A percentile compares a stretch with the other conserved stretches of the same genome.
phyloP scores from a whole-genome alignment of 116 monocot species.

The Iris pallida region DNA sequence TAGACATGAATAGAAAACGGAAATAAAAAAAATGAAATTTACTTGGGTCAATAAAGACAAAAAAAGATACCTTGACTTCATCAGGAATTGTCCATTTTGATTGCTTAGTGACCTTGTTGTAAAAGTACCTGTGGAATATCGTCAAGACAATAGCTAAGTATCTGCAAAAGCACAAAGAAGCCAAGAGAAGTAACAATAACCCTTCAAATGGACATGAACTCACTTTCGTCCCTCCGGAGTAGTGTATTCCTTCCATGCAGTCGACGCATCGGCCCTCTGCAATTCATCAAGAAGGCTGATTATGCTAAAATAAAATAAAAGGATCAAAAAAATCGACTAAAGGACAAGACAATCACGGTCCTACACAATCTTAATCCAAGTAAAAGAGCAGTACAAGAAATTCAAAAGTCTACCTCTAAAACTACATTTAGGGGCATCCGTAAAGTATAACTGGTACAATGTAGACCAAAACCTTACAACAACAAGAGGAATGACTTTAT shows the following conservation, averaged over 20 bases:
- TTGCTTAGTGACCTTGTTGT: slow-evolving; percentile 85
- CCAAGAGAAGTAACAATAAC: not conserved
- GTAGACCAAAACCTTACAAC: too few relatives aligned
- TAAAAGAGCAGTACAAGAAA: too few relatives aligned
- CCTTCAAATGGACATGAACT: slow-evolving; percentile 6
- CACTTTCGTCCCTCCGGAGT: slow-evolving; percentile 77
- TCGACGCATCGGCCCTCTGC: slow-evolving; percentile 90
- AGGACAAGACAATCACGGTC: too few relatives aligned
- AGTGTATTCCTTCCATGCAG: slow-evolving; percentile 87
- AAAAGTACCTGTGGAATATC: slow-evolving; percentile 64
- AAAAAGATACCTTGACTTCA: slow-evolving; percentile 72
- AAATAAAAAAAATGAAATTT: not conserved
- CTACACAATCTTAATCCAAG: too few relatives aligned
- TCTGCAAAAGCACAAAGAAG: not conserved
- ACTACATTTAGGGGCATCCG: too few relatives aligned
- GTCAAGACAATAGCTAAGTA: not conserved
- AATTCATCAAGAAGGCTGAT: slow-evolving; percentile 8
- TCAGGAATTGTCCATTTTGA: slow-evolving; percentile 96
- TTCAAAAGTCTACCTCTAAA: too few relatives aligned
- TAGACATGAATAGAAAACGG: not conserved
- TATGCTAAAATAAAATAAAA: slow-evolving; percentile 3
- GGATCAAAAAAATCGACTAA: too few relatives aligned
- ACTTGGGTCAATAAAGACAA: not conserved
- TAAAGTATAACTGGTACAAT: too few relatives aligned
- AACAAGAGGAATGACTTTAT: too few relatives aligned